Conservation (phyloP, 176 grass and related monocot genomes). For the Oryza rufipogon region DNA sequence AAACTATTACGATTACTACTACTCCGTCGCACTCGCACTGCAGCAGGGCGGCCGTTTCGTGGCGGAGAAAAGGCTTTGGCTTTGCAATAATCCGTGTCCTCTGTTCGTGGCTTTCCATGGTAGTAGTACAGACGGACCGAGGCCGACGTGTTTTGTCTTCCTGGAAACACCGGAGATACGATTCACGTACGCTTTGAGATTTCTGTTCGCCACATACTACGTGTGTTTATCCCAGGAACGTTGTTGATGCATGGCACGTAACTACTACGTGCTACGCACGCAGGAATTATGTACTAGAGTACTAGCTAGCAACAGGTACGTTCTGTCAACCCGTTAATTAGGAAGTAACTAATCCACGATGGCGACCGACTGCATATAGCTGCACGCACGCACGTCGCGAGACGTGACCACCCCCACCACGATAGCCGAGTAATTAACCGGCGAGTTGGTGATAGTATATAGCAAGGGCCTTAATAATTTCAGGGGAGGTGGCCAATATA, state of each 20-base stretch:
- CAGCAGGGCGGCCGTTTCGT: not conserved
- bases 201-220: not conserved
- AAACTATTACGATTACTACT: constrained; percentile 21
- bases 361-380: not conserved
- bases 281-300: not conserved
- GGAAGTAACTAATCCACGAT: not conserved
- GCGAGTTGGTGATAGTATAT: not conserved
- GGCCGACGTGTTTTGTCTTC: not conserved
- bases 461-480: not conserved
- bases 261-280: not conserved
- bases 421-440: not conserved
- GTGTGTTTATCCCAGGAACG: not conserved
- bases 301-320: not conserved
- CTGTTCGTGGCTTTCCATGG: not conserved
- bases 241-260: not conserved
- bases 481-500: not conserved
- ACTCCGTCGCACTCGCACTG: not conserved
- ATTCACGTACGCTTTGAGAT: not conserved
- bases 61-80: not conserved
- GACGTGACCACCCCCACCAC: not conserved
- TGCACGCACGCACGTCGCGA: not conserved
- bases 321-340: not conserved
- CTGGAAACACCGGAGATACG: not conserved
- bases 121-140: not conserved
- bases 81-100: not conserved